Percentiles rank a stretch among this genome's conserved stretches.
Evolutionary conservation across 306 rosid species (phyloP).

Genomic region (Begonia peltatifolia): DNA sequence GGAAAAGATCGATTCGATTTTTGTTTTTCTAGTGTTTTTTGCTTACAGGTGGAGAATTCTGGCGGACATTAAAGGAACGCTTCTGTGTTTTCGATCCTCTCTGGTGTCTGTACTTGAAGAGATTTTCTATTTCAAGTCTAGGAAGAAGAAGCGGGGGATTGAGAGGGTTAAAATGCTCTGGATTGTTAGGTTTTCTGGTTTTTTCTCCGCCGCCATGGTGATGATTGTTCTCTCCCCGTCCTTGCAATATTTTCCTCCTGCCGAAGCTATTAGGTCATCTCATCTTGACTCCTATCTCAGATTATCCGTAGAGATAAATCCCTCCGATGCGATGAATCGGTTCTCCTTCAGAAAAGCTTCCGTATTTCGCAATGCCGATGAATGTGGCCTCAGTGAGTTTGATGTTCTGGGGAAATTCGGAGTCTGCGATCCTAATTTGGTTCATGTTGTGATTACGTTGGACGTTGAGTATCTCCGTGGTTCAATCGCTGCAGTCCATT

Average conservation of each 20-base stretch:
- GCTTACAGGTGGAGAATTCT: too few relatives aligned
- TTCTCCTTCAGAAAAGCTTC: slow-evolving; percentile 34
- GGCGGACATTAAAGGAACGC: too few relatives aligned
- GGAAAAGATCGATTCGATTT: too few relatives aligned
- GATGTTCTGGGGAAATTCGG: slow-evolving; percentile 2
- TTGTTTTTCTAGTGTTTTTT: too few relatives aligned
- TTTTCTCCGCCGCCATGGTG: slow-evolving; percentile 6
- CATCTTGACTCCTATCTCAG: slow-evolving; percentile 22
- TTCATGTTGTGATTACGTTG: slow-evolving; percentile 54
- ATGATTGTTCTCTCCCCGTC: slow-evolving; percentile 46
- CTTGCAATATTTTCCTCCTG: slow-evolving; percentile 18
- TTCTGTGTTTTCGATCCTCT: too few relatives aligned
- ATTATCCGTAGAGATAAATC: slow-evolving; percentile 5
- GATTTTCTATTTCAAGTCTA: slow-evolving; percentile 1
- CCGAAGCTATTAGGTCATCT: too few relatives aligned
- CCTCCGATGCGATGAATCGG: slow-evolving; percentile 4
- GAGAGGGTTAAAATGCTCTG: slow-evolving; percentile 23
- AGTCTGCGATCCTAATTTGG: slow-evolving; percentile 41
- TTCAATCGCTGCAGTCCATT: slow-evolving; percentile 61
- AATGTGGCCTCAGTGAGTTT: slow-evolving; percentile 17
- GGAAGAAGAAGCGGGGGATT: slow-evolving; percentile 10
- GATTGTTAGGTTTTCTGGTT: slow-evolving; percentile 36
- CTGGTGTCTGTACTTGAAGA: too few relatives aligned
- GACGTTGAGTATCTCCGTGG: slow-evolving; percentile 64
- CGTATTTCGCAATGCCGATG: slow-evolving; percentile 34